These are phyloP conservation scores for Phycomyces blakesleeanus DNA, from an alignment of 192 early-diverging fungal genomes.

Conservation along the genomic window DNA sequence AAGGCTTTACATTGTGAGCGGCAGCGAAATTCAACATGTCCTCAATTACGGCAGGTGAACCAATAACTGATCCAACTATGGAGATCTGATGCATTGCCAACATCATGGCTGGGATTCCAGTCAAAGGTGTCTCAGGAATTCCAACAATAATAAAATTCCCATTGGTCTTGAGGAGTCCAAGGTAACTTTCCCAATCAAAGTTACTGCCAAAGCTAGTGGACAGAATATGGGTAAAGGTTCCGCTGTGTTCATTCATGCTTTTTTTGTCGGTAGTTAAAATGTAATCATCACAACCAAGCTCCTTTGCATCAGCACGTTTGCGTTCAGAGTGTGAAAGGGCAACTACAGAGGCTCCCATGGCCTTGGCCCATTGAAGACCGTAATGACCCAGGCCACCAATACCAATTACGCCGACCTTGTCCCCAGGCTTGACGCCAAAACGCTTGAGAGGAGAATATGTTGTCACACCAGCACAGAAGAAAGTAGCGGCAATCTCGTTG, in stretches of 20 bases:
- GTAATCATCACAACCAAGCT: conserved; percentile 53
- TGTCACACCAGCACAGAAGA: conserved; percentile 77
- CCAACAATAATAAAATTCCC: conserved; percentile 11
- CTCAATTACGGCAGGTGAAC: conserved; percentile 45
- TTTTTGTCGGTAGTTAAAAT: conserved; percentile 16
- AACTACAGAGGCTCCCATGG: conserved; percentile 42
- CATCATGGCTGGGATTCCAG: conserved; percentile 40
- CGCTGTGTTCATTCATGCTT: conserved; percentile 1
- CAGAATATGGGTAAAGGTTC: conserved; percentile 31
- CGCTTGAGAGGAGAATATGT: conserved; percentile 48
- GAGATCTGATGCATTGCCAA: conserved; percentile 46
- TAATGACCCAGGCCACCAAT: conserved; percentile 62
- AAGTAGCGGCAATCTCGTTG: conserved; percentile 54
- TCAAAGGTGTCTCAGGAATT: conserved; percentile 35
- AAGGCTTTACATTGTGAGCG: conserved; percentile 55
- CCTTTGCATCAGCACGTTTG: conserved; percentile 56
- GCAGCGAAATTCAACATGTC: conserved; percentile 67
- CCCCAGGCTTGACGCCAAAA: conserved; percentile 35
- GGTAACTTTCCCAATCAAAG: conserved; percentile 18
- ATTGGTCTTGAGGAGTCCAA: conserved; percentile 2
- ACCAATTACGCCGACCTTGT: conserved; percentile 55
- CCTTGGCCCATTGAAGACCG: conserved; percentile 54
- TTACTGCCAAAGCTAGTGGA: conserved; percentile 11
- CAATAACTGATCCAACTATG: conserved; percentile 64
- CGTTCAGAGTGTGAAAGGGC: conserved; percentile 51